Base-by-base conservation (phyloP, 2,329 filamentous ascomycete genomes). In the Hyphodiscus sp. region DNA sequence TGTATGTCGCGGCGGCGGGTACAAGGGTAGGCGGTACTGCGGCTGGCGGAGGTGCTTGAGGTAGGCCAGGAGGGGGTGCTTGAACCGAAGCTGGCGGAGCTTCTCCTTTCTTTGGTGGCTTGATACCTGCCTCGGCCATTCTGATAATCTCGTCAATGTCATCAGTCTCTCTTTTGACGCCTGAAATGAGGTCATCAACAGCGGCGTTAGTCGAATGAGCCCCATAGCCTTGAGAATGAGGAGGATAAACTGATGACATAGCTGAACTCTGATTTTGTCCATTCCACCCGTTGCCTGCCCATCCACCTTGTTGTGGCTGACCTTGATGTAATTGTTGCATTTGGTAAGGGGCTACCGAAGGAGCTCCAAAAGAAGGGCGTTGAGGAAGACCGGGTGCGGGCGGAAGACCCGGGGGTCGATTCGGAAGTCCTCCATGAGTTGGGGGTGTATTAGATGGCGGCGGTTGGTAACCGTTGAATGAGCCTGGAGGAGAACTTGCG, bases 91-190 rank as follows among this genome's bases (percentile, higher is more conserved):
- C 45, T 43, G 41, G 41, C 20, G 48, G 72, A 67, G 52, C 68
- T 64, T 63, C 67, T 56, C 56, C 55, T 52, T 75, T 73, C 66
- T 69, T 73, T 45, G 70, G 68, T 9, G 76, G 75, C 63, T 75
- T 78, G 61, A 82, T 80, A 47, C 81, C 79, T 7, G 80, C 79
- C 67, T 85, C 81, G 1, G 81, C 82, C 74, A 81, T 80, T 49
- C 82, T 77, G 60, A 85, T 85, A 60, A 85, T 69, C 64, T 82
- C 75, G 65, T 86, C 82, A 63, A 86, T 85, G 57, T 85, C 80
- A 64, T 85, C 82, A 51, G 77, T 77, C 41, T 71, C 71, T 53
- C 72, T 67, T 7, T 70, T 68, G 26, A 71, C 73, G 47, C 73
- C 71, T 46, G 76, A 68, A 49, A 74, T 70, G 45, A 77, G 69